These are phyloP conservation scores for Coffea eugenioides DNA, from an alignment of 257 asterid genomes.

Conservation along the genomic window DNA sequence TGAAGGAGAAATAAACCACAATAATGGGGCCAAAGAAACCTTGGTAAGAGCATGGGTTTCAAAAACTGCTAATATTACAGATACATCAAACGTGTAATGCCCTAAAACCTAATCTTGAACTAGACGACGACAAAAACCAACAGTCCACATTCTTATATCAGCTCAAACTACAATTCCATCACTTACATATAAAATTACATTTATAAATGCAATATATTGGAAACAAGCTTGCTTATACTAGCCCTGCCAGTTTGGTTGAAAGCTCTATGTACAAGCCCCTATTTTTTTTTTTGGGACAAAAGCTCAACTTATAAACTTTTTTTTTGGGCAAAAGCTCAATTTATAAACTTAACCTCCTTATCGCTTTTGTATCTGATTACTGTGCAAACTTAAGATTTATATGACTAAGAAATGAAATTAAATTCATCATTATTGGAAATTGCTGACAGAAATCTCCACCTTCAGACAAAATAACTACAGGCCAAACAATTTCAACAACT, in stretches of 20 bases:
- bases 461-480: not conserved
- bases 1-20: not conserved
- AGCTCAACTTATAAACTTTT: not conserved
- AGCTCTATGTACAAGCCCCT: not conserved
- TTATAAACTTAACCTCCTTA: not conserved
- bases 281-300: too few species aligned
- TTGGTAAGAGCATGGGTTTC: not conserved
- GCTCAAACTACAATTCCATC: not conserved
- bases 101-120: not conserved
- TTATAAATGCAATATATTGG: not conserved
- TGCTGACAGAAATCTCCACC: not conserved
- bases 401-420: not conserved
- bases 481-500: constrained; percentile 20
- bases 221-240: not conserved
- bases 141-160: not conserved
- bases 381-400: not conserved
- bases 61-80: not conserved
- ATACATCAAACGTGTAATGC: not conserved
- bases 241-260: not conserved
- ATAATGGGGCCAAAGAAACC: not conserved
- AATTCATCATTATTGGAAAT: not conserved
- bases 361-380: not conserved
- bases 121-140: not conserved
- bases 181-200: not conserved
- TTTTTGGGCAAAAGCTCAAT: not conserved